Evolutionary conservation across 2,329 filamentous ascomycete genomes (phyloP), one percentile per base, ranked within the genome.

Genomic region (Botrytis byssoidea): DNA sequence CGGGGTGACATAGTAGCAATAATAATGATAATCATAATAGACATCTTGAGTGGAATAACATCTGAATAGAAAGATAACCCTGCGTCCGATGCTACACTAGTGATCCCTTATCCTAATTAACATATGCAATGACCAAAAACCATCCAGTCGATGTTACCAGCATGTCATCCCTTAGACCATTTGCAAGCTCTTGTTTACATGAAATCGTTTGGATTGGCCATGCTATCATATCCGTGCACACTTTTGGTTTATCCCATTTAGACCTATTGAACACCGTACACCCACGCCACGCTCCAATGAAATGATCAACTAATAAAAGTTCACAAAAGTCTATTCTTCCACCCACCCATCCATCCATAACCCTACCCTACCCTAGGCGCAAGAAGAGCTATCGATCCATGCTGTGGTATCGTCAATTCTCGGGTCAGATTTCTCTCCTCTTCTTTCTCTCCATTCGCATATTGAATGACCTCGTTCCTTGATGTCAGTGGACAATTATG

Each of bases 241-340:
- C 25, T 32, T 68, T 68, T 68, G 12, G 16, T 57, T 55, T 29
- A 16, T 42, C 37, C 61, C 48, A 22, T 68, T 37, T 18, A 57
- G 20, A 51, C 55, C 29, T 69, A 25, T 37, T 42, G 25, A 57
- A 57, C n/a, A 69, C 48, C 66, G n/a, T 57, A 68, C 66, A 35
- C 48, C 48, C 48, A 57, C 48, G 48, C 66, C 32, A 22, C 48
- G 66, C 66, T 57, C n/a, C 37, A 69, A 69, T 32, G 3, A 69
- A 44, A 69, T 57, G 37, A 57, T 44, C n/a, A 69, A 20, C 40
- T 42, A n/a, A 57, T 16, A 32, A 42, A 46, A 55, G 16, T 2
- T 18, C 37, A 57, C 9, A 25, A 57, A 42, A 42, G 18, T 69
- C 48, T 57, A 42, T 59, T 69, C 61, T 32, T 65, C 40, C 40